Conservation (phyloP, 805 yeast genomes). For the Lachancea sp. region DNA sequence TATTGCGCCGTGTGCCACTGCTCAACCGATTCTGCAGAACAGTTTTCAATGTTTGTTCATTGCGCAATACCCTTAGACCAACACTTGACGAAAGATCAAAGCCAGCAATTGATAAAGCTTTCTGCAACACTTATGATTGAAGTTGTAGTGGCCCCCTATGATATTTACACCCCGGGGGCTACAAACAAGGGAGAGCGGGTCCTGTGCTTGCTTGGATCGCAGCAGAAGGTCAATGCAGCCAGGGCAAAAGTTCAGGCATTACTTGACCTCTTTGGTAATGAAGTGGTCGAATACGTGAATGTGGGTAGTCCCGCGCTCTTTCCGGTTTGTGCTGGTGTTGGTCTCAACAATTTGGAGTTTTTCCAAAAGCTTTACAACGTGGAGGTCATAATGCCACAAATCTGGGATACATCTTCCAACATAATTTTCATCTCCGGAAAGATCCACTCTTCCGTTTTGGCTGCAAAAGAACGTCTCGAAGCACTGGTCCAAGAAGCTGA, state of each 20-base stretch:
- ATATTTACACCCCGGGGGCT: neutral
- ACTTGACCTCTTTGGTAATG: slow-evolving; percentile 10
- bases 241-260: slow-evolving; percentile 16
- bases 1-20: slow-evolving; percentile 1
- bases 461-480: slow-evolving; percentile 17
- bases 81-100: neutral
- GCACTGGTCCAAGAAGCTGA: slow-evolving; percentile 9
- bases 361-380: slow-evolving; percentile 16
- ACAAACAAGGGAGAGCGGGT: slow-evolving; percentile 1
- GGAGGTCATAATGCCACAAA: slow-evolving; percentile 17
- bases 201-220: slow-evolving; percentile 18
- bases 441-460: slow-evolving; percentile 14
- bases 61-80: neutral
- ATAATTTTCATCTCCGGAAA: slow-evolving; percentile 19
- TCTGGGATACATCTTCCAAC: slow-evolving; percentile 6
- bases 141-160: slow-evolving; percentile 11
- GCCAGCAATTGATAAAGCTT: slow-evolving; percentile 8
- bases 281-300: slow-evolving; percentile 18
- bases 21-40: neutral
- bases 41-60: neutral
- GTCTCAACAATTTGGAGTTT: slow-evolving; percentile 17
- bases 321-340: slow-evolving; percentile 21
- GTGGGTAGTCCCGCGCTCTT: slow-evolving; percentile 19
- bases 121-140: slow-evolving; percentile 18
- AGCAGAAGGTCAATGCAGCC: slow-evolving; percentile 14